Percentiles rank a stretch among this genome's conserved stretches.
Conservation (phyloP, 768 basidiomycete genomes). For the Mycena chlorophos region DNA sequence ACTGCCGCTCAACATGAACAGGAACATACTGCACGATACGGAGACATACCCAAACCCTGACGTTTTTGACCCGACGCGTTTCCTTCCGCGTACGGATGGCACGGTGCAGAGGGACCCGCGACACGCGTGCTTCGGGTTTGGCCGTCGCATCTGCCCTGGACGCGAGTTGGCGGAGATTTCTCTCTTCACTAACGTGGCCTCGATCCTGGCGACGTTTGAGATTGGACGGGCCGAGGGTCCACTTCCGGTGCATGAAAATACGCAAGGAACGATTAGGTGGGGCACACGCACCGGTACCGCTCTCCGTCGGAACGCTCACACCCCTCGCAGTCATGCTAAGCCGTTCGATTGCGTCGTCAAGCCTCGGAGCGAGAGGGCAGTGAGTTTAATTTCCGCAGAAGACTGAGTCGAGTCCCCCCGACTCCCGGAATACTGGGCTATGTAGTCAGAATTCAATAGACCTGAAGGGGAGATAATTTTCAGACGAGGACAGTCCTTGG, state of each 20-base stretch:
- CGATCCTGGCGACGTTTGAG: constrained; percentile 49
- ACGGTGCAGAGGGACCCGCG: constrained; percentile 42
- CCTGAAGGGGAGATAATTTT: too few species aligned
- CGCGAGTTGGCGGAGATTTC: constrained; percentile 54
- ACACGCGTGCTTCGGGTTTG: constrained; percentile 46
- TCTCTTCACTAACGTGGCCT: constrained; percentile 44
- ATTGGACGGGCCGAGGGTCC: constrained; percentile 45
- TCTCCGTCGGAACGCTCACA: background rate
- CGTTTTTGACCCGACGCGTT: constrained; percentile 49
- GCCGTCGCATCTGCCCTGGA: constrained; percentile 49
- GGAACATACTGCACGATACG: constrained; percentile 57
- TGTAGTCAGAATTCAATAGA: too few species aligned
- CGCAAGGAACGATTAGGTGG: constrained; percentile 49
- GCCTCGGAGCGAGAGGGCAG: constrained; percentile 33
- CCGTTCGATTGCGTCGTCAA: constrained; percentile 37
- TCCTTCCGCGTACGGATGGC: constrained; percentile 32
- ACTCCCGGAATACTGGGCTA: too few species aligned
- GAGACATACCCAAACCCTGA: constrained; percentile 50
- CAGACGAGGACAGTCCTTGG: too few species aligned
- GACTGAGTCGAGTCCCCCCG: too few species aligned
- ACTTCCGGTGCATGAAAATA: constrained; percentile 45
- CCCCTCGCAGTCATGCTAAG: constrained; percentile 31
- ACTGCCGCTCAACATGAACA: constrained; percentile 19
- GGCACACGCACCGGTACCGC: too few species aligned
- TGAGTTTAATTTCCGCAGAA: constrained; percentile 29